Percentiles rank a stretch among this genome's conserved stretches.
These are phyloP conservation scores for Boletus vermiculosoides DNA, from an alignment of 768 basidiomycete genomes.

Conservation along the genomic window DNA sequence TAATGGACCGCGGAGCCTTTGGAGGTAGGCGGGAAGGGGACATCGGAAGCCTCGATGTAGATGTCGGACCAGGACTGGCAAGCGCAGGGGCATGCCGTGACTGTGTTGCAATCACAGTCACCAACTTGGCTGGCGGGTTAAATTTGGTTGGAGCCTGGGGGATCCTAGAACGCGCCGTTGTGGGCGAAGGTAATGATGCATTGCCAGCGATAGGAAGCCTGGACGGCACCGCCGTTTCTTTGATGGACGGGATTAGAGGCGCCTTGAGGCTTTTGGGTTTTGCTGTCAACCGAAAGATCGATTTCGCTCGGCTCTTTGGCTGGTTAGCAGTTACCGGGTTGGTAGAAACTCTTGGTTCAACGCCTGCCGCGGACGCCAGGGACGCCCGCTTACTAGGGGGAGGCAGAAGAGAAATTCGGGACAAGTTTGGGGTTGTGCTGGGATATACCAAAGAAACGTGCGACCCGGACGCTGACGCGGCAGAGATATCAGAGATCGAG, in stretches of 20 bases:
- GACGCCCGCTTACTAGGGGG: constrained; percentile 29
- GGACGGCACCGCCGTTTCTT: constrained; percentile 1
- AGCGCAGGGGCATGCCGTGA: constrained; percentile 10
- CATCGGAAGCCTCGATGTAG: constrained; percentile 22
- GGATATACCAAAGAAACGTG: constrained; percentile 14
- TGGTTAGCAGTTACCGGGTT: not conserved
- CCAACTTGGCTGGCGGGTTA: constrained; percentile 31
- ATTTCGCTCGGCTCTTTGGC: constrained; percentile 22
- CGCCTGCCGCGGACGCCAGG: constrained; percentile 23
- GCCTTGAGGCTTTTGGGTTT: constrained; percentile 26
- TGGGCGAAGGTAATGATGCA: constrained; percentile 4
- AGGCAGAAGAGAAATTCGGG: constrained; percentile 26
- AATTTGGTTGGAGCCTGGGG: constrained; percentile 27
- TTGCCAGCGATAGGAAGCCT: constrained; percentile 17
- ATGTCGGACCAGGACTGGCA: not conserved
- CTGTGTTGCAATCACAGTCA: constrained; percentile 28
- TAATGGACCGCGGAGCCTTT: constrained; percentile 9
- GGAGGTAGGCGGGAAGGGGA: constrained; percentile 15
- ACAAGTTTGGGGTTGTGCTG: constrained; percentile 7
- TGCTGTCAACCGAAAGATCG: constrained; percentile 29
- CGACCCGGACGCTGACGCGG: constrained; percentile 19
- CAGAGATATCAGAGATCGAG: constrained; percentile 16
- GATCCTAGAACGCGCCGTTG: constrained; percentile 15
- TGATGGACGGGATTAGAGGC: constrained; percentile 5
- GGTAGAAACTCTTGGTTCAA: constrained; percentile 16